These are phyloP conservation scores for Cordyceps cicadae DNA, from an alignment of 2,329 filamentous ascomycete species.

Conservation along the genomic window DNA sequence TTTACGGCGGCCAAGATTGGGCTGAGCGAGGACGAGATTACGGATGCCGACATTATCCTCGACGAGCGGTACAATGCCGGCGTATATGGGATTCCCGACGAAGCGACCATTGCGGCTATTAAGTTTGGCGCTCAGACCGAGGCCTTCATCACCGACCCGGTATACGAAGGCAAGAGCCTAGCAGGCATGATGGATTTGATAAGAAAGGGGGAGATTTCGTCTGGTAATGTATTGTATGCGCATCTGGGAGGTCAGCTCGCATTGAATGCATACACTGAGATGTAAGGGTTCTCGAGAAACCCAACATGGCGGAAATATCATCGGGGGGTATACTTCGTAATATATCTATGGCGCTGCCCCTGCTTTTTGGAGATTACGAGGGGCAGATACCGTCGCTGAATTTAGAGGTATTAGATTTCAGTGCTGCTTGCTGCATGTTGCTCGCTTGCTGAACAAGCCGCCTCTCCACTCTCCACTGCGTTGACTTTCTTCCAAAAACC, in stretches of 20 bases:
- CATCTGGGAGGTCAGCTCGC: conserved; percentile 64
- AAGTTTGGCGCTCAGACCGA: conserved; percentile 59
- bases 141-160: conserved; percentile 66
- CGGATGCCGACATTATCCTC: conserved; percentile 52
- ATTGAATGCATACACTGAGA: conserved; percentile 54
- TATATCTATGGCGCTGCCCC: not conserved
- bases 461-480: not conserved
- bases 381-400: not conserved
- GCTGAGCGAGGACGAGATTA: conserved; percentile 49
- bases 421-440: not conserved
- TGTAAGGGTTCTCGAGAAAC: not conserved
- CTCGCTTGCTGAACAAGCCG: not conserved
- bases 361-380: not conserved
- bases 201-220: conserved; percentile 50
- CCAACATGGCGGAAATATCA: not conserved
- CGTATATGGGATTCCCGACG: conserved; percentile 58
- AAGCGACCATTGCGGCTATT: conserved; percentile 59
- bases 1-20: conserved; percentile 57
- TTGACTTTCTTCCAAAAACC: not conserved
- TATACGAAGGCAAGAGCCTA: conserved; percentile 69
- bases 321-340: too few species aligned
- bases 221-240: conserved; percentile 62
- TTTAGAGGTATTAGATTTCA: not conserved
- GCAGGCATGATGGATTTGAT: conserved; percentile 65
- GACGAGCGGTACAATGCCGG: conserved; percentile 57